Base-by-base conservation (phyloP, 306 rosid species). In the Mimosa pudica region DNA sequence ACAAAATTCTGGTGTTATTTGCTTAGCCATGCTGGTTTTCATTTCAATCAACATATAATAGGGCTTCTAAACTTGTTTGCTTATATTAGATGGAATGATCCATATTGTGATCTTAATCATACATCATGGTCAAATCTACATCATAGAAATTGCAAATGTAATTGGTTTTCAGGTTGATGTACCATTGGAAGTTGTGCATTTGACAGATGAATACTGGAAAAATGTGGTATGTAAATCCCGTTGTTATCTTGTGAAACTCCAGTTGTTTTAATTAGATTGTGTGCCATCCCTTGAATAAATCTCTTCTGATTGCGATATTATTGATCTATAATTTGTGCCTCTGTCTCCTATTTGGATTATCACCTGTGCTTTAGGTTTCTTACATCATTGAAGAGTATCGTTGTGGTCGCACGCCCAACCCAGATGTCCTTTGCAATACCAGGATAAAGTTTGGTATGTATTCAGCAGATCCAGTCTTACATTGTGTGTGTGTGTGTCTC, bases 201-300 rank as follows among this genome's bases (percentile, higher is more conserved):
- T 92, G 90, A 95, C 97, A 0, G 92, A 95, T 82, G 96, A 95
- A 84, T 95, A 95, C 83, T 95, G 98, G 98, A 84, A 87, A 80
- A 85, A 88, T 70, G 97, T 95, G 97, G 98, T 92, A 85, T 72
- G 91, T 4, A 11, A 62, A 32, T 0, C 63, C 77, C 54, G 42
- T 46, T 67, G 14, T 44, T 30, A 58, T 46, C 36, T 45, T 63
- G n/a, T 46, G 7, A 65, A 41, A 45, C 77, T 10, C 64, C 68
- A 24, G 70, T 47, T 57, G 45, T 54, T 32, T 46, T 46, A 18
- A 42, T 38, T 18, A 30, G 42, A 38, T 38, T 2, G 5, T 38
- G 42, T 38, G 42, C 42, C 42, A 38, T 38, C 42, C 42, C 42
- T 5, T 5, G 4, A 0, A 38, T 36, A 12, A 74, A 65, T 75